Percentiles rank a stretch among this genome's conserved stretches.
Evolutionary conservation across 768 basidiomycete species (phyloP).

Genomic region (Peribolospora kevripleyi): DNA sequence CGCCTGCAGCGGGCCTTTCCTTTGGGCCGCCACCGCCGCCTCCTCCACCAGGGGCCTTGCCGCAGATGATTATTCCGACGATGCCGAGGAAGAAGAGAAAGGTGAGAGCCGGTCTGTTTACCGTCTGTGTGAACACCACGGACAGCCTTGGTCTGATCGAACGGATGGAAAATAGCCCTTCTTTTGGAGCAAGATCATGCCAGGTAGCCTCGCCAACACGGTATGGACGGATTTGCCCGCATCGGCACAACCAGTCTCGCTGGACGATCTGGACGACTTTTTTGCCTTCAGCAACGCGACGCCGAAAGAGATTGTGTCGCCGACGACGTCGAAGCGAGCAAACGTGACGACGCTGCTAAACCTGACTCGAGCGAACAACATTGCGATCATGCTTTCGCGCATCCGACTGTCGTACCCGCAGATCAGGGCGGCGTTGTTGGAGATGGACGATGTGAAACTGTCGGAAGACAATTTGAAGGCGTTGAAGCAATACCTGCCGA

Average conservation of each 20-base stretch:
- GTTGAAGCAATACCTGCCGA: constrained; percentile 51
- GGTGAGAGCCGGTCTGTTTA: background rate
- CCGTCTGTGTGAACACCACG: background rate
- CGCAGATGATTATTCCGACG: constrained; percentile 1
- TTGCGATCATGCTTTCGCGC: constrained; percentile 62
- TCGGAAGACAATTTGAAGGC: constrained; percentile 51
- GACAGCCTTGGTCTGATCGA: background rate
- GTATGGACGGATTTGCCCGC: constrained; percentile 44
- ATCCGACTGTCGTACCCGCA: constrained; percentile 40
- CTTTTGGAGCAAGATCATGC: constrained; percentile 66
- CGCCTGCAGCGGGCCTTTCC: constrained; percentile 10
- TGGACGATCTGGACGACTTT: constrained; percentile 47
- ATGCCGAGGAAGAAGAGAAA: constrained; percentile 8
- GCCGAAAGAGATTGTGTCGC: constrained; percentile 20
- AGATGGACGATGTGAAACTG: constrained; percentile 42
- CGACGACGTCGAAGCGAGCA: constrained; percentile 27
- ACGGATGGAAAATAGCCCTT: constrained; percentile 31
- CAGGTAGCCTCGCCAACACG: constrained; percentile 25
- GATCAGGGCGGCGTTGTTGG: constrained; percentile 46
- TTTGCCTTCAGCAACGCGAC: constrained; percentile 37
- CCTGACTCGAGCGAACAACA: constrained; percentile 58
- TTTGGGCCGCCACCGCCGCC: constrained; percentile 23
- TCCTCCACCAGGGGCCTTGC: background rate
- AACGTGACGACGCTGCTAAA: constrained; percentile 45
- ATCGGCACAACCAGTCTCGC: constrained; percentile 25